Evolutionary conservation across 805 yeast genomes (phyloP).

Genomic region (Naumovozyma castellii): DNA sequence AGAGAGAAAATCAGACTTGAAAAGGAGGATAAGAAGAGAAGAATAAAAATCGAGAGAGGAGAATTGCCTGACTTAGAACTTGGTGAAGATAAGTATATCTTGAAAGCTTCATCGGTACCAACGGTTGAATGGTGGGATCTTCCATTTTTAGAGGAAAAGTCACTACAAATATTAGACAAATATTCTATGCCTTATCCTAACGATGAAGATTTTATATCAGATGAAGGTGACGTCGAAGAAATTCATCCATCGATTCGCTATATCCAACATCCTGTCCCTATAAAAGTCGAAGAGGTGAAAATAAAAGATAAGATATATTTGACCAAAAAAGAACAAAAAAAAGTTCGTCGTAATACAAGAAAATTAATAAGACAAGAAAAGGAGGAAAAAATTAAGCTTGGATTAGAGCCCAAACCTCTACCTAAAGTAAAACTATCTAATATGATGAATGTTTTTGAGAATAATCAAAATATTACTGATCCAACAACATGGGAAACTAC

Average conservation of each 20-base stretch:
- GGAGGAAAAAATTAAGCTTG: conserved; percentile 70
- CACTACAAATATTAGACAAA: conserved; percentile 28
- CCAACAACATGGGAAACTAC: conserved; percentile 77
- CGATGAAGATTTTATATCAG: conserved; percentile 14
- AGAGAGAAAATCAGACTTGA: conserved; percentile 29
- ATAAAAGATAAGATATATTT: conserved; percentile 40
- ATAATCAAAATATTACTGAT: conserved; percentile 77
- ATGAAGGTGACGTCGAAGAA: conserved; percentile 28
- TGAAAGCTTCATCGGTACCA: conserved; percentile 43
- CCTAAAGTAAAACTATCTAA: conserved; percentile 82
- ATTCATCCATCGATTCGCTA: conserved; percentile 50
- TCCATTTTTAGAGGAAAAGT: conserved; percentile 38
- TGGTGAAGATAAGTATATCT: conserved; percentile 47
- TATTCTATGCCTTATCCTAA: conserved; percentile 29
- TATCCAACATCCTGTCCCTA: conserved; percentile 74
- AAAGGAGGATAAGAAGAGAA: conserved; percentile 2
- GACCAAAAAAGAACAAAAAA: conserved; percentile 68
- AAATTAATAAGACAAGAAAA: conserved; percentile 52
- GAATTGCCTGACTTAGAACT: conserved; percentile 38
- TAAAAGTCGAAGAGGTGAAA: conserved; percentile 39
- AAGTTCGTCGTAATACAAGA: conserved; percentile 63
- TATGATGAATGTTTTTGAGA: conserved; percentile 67
- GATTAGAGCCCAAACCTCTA: conserved; percentile 78
- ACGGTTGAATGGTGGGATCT: conserved; percentile 85
- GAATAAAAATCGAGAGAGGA: conserved; percentile 33